Percentiles rank a stretch among this genome's conserved stretches.
Conservation (phyloP, 2,329 filamentous ascomycete genomes). For the Stachybotrys chlorohalonatus region DNA sequence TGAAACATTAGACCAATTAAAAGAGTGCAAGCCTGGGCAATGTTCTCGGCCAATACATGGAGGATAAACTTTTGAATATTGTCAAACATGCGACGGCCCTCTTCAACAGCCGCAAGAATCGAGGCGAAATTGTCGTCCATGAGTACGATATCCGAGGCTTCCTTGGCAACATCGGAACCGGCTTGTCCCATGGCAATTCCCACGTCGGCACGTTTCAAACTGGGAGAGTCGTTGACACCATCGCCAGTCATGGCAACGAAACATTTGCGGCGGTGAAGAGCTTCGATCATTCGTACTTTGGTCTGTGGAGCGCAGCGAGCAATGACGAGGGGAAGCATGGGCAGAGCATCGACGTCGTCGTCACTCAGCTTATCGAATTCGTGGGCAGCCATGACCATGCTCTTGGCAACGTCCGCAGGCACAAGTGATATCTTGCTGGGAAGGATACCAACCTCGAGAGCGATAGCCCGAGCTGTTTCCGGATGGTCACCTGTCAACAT, state of each 20-base stretch:
- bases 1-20: slow-evolving; percentile 65
- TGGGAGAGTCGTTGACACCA: slow-evolving; percentile 62
- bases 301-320: slow-evolving; percentile 62
- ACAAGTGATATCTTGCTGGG: slow-evolving; percentile 39
- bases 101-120: slow-evolving; percentile 62
- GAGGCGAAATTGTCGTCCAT: slow-evolving; percentile 67
- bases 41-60: slow-evolving; percentile 58
- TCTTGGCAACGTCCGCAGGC: slow-evolving; percentile 43
- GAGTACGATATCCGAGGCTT: slow-evolving; percentile 58
- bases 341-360: slow-evolving; percentile 53
- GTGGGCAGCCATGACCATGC: slow-evolving; percentile 58
- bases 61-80: slow-evolving; percentile 68
- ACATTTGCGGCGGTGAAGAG: slow-evolving; percentile 54
- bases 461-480: slow-evolving; percentile 56
- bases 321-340: slow-evolving; percentile 56
- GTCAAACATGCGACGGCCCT: slow-evolving; percentile 62
- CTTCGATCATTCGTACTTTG: slow-evolving; percentile 68
- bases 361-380: slow-evolving; percentile 60
- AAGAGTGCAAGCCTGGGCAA: slow-evolving; percentile 58
- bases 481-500: slow-evolving; percentile 66
- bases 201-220: slow-evolving; percentile 58
- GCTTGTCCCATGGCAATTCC: slow-evolving; percentile 63
- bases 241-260: slow-evolving; percentile 67
- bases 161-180: slow-evolving; percentile 63
- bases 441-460: slow-evolving; percentile 54